phyloP scores from a whole-genome alignment of 768 basidiomycete species.

The Coprinopsis cinerea region DNA sequence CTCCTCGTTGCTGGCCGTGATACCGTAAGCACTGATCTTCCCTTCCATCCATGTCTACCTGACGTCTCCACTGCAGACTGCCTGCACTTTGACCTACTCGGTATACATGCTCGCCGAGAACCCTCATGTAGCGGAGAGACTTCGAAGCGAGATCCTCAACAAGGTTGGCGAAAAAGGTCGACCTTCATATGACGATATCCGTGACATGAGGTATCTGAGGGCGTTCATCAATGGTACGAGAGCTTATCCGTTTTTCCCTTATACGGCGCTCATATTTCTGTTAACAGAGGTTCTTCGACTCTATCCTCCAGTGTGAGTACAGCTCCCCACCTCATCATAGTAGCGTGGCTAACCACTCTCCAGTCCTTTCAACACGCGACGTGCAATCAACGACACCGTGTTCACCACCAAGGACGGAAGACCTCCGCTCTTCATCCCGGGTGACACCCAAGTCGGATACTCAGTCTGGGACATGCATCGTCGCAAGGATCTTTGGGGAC shows the following conservation, averaged over 20 bases:
- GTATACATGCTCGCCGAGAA: slow-evolving; percentile 18
- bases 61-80: background rate
- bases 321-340: background rate
- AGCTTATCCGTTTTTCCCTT: background rate
- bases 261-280: background rate
- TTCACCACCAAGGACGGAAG: background rate
- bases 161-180: slow-evolving; percentile 20
- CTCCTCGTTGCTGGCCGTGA: slow-evolving; percentile 34
- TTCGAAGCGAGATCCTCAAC: slow-evolving; percentile 24
- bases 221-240: slow-evolving; percentile 29
- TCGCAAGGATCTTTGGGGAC: slow-evolving; percentile 46
- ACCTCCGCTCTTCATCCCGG: slow-evolving; percentile 27
- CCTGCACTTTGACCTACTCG: background rate
- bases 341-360: background rate
- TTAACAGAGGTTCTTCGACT: slow-evolving; percentile 21
- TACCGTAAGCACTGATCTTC: slow-evolving; percentile 23
- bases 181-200: slow-evolving; percentile 26
- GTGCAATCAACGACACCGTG: background rate
- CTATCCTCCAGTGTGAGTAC: slow-evolving; percentile 19
- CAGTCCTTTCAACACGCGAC: slow-evolving; percentile 12
- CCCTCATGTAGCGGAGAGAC: slow-evolving; percentile 20
- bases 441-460: slow-evolving; percentile 24
- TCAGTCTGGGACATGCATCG: slow-evolving; percentile 43
- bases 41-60: background rate
- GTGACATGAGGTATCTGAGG: slow-evolving; percentile 33